Base-by-base conservation (phyloP, 2,329 filamentous ascomycete species). In the Arthrocladium fulminans region DNA sequence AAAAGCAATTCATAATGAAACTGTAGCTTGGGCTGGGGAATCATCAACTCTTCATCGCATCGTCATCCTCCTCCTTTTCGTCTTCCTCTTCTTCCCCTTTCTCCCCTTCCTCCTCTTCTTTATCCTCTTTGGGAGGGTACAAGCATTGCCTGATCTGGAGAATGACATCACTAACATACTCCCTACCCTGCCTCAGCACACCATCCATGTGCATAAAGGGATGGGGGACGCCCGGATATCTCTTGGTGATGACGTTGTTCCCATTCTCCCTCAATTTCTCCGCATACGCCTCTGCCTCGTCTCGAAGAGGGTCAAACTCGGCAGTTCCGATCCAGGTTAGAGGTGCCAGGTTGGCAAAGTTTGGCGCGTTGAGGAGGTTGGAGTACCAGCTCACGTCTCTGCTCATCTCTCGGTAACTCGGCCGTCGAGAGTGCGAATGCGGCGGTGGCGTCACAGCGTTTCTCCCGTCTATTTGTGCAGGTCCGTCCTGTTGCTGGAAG, bases 111-210 rank as follows among this genome's bases (percentile, higher is more conserved):
- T 27, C 3, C 13, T 10, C 23, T 25, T 27, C 32, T 19, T 25
- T 17, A 22, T 19, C 12, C 7, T 30, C 4, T n/a, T 42, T 19
- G 7, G 45, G 47, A 30, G 53, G 48, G 37, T 55, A 54, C 22
- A 57, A 49, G 38, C 53, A 57, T 13, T 44, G 45, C n/a, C 55
- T 42, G 29, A 57, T 32, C 34, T 55, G 47, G 6, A 39, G 40
- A 10, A 57, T 59, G n/a, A 57, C 55, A 40, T 59, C 57, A 24
- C 54, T 47, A 15, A 57, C 54, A 47, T 59, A 57, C 34, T 59
- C 57, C 9, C 51, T 47, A 10, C 54, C 57, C 47, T 58, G 56
- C 39, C 46, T 44, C 17, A 58, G 48, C 9, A 53, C 29, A 8
- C 50, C 30, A 40, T 57, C 54, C 54, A 58, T 54, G 25, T 57